Conservation (phyloP, 2,329 filamentous ascomycete genomes). For the Trichoderma koningiopsis region DNA sequence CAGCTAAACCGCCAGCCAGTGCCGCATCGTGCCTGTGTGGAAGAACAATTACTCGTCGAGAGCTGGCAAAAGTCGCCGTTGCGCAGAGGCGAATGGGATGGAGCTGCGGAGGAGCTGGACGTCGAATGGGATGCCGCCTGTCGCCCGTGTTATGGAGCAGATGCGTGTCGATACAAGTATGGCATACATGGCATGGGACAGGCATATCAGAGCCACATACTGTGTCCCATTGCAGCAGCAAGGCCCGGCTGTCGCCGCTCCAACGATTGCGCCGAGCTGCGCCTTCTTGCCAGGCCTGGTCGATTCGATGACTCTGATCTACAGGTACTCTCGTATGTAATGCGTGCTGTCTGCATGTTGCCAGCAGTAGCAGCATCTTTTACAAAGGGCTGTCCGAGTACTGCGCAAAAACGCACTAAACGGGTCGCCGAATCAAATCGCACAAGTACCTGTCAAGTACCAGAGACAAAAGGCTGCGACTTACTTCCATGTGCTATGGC, state of each 20-base stretch:
- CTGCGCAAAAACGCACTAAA: neutral
- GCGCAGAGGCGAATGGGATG: neutral
- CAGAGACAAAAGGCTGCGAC: no score
- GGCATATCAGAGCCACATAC: neutral
- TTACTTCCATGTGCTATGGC: neutral
- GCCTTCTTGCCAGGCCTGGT: conserved; percentile 6
- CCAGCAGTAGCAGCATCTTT: neutral
- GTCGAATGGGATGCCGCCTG: conserved; percentile 4
- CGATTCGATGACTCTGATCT: conserved; percentile 6
- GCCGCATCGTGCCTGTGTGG: neutral
- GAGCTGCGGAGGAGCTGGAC: neutral
- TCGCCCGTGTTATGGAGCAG: neutral
- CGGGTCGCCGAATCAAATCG: neutral
- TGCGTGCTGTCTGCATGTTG: neutral
- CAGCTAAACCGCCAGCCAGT: neutral
- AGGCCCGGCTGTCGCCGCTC: conserved; percentile 20
- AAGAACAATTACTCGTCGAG: neutral
- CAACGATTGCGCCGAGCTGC: conserved; percentile 9
- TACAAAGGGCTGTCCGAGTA: neutral
- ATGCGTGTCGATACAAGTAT: neutral
- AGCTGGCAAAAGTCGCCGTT: neutral
- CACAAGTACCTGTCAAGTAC: conserved; percentile 9
- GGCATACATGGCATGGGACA: neutral
- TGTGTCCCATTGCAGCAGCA: conserved; percentile 14
- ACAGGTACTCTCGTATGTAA: neutral